These are phyloP conservation scores for Prunus yedoensis DNA, from an alignment of 331 rosid species.

Conservation along the genomic window DNA sequence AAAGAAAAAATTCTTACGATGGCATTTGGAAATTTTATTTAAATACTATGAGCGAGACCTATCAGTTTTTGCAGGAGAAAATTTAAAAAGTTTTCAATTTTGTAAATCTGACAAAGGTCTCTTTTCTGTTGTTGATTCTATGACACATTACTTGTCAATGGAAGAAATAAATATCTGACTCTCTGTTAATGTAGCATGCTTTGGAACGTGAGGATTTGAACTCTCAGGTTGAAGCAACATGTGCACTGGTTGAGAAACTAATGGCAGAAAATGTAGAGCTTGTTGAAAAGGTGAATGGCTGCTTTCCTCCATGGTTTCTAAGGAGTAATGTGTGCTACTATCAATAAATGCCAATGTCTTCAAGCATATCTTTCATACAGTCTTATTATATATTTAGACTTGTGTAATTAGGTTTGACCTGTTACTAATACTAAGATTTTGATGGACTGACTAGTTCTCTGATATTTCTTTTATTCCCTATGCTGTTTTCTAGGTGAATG, in stretches of 20 bases:
- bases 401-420: not conserved
- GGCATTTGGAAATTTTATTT: not conserved
- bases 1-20: not conserved
- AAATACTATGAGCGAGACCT: not conserved
- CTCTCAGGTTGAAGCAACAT: constrained; percentile 69
- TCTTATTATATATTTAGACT: constrained; percentile 3
- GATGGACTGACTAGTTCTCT: not conserved
- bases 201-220: constrained; percentile 48
- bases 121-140: not conserved
- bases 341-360: not conserved
- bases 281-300: constrained; percentile 78
- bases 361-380: not conserved
- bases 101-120: not conserved
- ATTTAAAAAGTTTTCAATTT: not conserved
- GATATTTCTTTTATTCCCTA: not conserved
- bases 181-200: constrained; percentile 25
- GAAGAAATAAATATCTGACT: not conserved
- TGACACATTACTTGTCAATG: not conserved
- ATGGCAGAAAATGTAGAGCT: constrained; percentile 76
- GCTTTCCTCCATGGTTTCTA: not conserved
- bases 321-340: not conserved
- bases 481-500: constrained; percentile 48
- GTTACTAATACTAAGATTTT: not conserved
- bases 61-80: not conserved
- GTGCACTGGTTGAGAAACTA: constrained; percentile 61